These are phyloP conservation scores for Xylaria longipes DNA, from an alignment of 495 filamentous ascomycete genomes.

Conservation along the genomic window DNA sequence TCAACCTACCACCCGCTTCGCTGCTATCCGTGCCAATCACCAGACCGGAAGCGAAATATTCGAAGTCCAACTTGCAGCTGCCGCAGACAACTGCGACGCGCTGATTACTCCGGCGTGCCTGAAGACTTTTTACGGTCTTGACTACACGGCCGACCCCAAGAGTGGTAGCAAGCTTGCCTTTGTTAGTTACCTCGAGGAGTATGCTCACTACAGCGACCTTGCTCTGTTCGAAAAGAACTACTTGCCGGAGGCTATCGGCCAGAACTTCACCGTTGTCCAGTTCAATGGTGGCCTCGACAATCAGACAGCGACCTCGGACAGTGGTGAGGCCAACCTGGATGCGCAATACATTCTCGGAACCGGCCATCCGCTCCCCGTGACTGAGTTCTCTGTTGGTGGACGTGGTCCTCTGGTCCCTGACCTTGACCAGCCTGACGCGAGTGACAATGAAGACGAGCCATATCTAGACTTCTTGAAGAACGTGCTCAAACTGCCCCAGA, in stretches of 20 bases:
- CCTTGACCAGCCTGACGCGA: conserved; percentile 57
- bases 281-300: conserved; percentile 64
- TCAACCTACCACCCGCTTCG: conserved; percentile 63
- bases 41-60: not conserved
- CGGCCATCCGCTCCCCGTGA: conserved; percentile 61
- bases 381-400: conserved; percentile 69
- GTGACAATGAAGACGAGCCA: conserved; percentile 69
- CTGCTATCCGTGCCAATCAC: conserved; percentile 41
- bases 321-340: conserved; percentile 73
- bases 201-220: conserved; percentile 40
- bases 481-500: conserved; percentile 35
- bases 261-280: conserved; percentile 65
- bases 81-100: conserved; percentile 45
- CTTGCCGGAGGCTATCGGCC: conserved; percentile 33
- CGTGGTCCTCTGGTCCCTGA: conserved; percentile 62
- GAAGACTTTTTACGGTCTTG: conserved; percentile 63
- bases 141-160: conserved; percentile 54
- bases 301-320: conserved; percentile 46
- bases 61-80: conserved; percentile 31
- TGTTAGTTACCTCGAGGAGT: conserved; percentile 61
- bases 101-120: conserved; percentile 63
- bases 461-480: conserved; percentile 71
- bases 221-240: conserved; percentile 34
- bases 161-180: conserved; percentile 60
- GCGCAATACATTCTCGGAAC: conserved; percentile 69